Evolutionary conservation across 1,284 basidiomycete genomes (phyloP).

Genomic region (Bjerkandera adusta): DNA sequence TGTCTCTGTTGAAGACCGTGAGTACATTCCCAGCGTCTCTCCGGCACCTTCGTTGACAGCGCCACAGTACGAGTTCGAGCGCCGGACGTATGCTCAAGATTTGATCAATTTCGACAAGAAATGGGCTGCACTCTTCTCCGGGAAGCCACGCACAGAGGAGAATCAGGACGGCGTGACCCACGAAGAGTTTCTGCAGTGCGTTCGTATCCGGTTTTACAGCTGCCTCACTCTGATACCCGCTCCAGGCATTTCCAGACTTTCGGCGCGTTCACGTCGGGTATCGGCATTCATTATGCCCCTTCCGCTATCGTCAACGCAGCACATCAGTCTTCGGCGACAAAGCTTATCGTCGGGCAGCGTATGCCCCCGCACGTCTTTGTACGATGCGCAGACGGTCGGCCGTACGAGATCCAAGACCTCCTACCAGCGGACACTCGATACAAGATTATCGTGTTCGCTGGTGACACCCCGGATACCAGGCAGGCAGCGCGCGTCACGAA

Average conservation of each 20-base stretch:
- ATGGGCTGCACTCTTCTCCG: conserved; percentile 74
- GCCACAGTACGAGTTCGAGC: conserved; percentile 66
- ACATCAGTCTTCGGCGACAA: conserved; percentile 43
- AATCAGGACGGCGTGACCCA: conserved; percentile 64
- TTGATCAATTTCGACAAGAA: conserved; percentile 80
- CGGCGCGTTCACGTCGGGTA: conserved; percentile 59
- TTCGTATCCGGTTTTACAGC: not conserved
- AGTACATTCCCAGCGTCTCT: conserved; percentile 22
- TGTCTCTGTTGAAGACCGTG: conserved; percentile 70
- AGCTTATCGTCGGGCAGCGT: conserved; percentile 57
- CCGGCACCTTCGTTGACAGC: not conserved
- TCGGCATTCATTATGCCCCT: conserved; percentile 58
- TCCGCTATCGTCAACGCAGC: conserved; percentile 47
- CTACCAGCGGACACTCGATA: conserved; percentile 54
- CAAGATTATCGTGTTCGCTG: conserved; percentile 23
- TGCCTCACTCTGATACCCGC: conserved; percentile 50
- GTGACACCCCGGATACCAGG: conserved; percentile 30
- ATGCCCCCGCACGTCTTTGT: conserved; percentile 58
- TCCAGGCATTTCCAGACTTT: conserved; percentile 57
- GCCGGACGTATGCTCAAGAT: conserved; percentile 74
- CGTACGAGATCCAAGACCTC: conserved; percentile 67
- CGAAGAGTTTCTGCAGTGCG: conserved; percentile 49
- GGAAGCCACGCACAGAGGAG: conserved; percentile 61
- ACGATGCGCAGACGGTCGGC: conserved; percentile 60
- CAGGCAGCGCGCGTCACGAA: conserved; percentile 37